Conservation (phyloP, 495 filamentous ascomycete species). For the Chaetomium cochliodes region DNA sequence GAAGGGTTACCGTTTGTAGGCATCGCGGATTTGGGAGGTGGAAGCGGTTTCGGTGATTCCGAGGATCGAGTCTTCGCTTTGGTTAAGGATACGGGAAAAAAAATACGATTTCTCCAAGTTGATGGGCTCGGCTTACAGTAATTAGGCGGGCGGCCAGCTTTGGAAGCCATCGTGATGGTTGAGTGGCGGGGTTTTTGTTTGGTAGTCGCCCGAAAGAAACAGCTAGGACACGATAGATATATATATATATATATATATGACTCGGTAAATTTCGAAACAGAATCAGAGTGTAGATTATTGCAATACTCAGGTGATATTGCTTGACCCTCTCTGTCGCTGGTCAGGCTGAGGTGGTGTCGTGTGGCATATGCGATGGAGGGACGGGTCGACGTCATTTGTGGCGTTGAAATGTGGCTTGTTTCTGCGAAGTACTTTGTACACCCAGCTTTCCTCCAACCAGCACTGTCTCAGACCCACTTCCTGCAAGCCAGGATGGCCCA, state of each 20-base stretch:
- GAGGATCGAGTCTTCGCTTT: slow-evolving; percentile 61
- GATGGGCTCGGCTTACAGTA: slow-evolving; percentile 48
- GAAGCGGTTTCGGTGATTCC: slow-evolving; percentile 71
- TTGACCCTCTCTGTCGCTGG: neutral
- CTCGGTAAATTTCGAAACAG: neutral
- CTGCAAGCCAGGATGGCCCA: slow-evolving; percentile 8
- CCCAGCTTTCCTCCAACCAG: neutral
- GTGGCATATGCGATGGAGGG: neutral
- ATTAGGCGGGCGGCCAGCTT: slow-evolving; percentile 45
- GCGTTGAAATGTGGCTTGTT: slow-evolving; percentile 39
- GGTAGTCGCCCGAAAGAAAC: neutral
- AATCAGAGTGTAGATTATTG: neutral
- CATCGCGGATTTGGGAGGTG: slow-evolving; percentile 83
- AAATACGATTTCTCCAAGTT: slow-evolving; percentile 5
- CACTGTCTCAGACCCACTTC: neutral
- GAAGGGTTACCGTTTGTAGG: slow-evolving; percentile 74
- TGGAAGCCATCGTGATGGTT: slow-evolving; percentile 39
- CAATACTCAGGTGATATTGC: neutral
- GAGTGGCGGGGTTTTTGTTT: neutral
- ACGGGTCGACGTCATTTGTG: slow-evolving; percentile 42
- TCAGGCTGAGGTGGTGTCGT: neutral
- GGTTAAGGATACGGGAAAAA: slow-evolving; percentile 19
- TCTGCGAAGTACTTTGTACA: no score
- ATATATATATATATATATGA: no score
- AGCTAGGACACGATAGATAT: neutral